Percentiles rank a stretch among this genome's conserved stretches.
phyloP scores from a whole-genome alignment of 768 basidiomycete species.

The Neoboletus magnificus region DNA sequence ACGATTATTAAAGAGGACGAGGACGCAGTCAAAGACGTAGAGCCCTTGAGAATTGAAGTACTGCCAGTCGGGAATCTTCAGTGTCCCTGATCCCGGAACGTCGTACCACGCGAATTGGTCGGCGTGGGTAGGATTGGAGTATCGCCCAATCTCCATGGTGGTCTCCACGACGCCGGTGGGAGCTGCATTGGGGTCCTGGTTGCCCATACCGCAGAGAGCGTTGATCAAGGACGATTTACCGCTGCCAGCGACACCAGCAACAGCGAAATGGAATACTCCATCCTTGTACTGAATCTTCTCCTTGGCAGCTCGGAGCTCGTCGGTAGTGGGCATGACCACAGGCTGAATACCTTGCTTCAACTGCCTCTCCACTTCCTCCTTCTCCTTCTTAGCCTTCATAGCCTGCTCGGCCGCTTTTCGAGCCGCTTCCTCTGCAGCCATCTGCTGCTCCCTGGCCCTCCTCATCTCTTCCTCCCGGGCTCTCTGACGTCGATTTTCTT shows the following conservation, averaged over 20 bases:
- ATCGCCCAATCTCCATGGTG: constrained; percentile 29
- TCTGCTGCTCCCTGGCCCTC: constrained; percentile 13
- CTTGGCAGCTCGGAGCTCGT: constrained; percentile 26
- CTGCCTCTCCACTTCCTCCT: constrained; percentile 20
- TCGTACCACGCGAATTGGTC: constrained; percentile 37
- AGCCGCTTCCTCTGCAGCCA: constrained; percentile 26
- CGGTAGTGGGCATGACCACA: constrained; percentile 28
- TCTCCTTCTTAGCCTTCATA: constrained; percentile 18
- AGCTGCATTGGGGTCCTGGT: too few relatives aligned
- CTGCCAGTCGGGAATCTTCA: constrained; percentile 35
- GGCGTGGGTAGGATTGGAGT: constrained; percentile 23
- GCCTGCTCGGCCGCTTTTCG: constrained; percentile 24
- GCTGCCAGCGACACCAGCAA: constrained; percentile 6
- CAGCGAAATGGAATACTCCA: constrained; percentile 29
- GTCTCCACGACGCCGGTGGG: constrained; percentile 10
- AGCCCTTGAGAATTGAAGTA: constrained; percentile 40
- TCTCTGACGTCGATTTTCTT: constrained; percentile 22
- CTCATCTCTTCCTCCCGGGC: constrained; percentile 20
- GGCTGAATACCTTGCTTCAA: constrained; percentile 29
- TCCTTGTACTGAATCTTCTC: constrained; percentile 28
- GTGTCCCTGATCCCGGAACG: constrained; percentile 37
- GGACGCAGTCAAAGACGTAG: constrained; percentile 35
- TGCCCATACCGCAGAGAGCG: constrained; percentile 29
- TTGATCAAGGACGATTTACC: constrained; percentile 33
- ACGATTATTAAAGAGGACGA: constrained; percentile 35